Base-by-base conservation (phyloP, 2,329 filamentous ascomycete species). In the Aspergillus sp. region DNA sequence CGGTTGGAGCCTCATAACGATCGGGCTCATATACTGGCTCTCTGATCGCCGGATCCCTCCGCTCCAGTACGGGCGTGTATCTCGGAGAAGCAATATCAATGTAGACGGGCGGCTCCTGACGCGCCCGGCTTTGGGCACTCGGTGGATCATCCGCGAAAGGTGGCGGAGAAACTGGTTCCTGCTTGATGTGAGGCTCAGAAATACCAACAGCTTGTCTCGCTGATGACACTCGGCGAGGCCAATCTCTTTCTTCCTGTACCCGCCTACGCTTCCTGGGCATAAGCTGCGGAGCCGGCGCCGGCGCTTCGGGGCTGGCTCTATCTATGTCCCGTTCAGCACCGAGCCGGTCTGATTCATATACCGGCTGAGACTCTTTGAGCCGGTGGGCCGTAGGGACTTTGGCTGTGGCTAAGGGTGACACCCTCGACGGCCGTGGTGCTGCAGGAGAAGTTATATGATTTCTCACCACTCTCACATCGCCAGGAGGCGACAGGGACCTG, bases 341-440 rank as follows among this genome's bases (percentile, higher is more conserved):
- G 29, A 47, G 40, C 22, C 45, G 52, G 13, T 53, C 50, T 22
- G 42, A 36, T 15, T 39, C 45, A 34, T 52, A 52, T 28, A 59
- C 66, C 41, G 57, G 57, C 15, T 61, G 55, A 26, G 52, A 64
- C 59, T 45, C 72, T 64, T 61, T 80, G 52, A 42, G 71, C 65
- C 55, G 81, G 69, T 42, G 75, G 44, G 70, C 50, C 30, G 62
- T 56, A 39, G 69, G 61, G 33, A 64, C 58, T 51, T 73, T 74
- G 34, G 68, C 55, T 27, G 66, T 62, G 35, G 72, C 68, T 39
- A 77, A 57, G 29, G 72, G 71, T 15, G 74, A 74, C 15, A 76
- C 76, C 51, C 83, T 80, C 30, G 78, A 77, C 33, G 84, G 82
- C 50, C 84, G 82, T 15, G 84, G 82, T 32, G 83, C 83, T 51